Conservation (phyloP, 208 protist species). For the Acanthamoeba healyi region DNA sequence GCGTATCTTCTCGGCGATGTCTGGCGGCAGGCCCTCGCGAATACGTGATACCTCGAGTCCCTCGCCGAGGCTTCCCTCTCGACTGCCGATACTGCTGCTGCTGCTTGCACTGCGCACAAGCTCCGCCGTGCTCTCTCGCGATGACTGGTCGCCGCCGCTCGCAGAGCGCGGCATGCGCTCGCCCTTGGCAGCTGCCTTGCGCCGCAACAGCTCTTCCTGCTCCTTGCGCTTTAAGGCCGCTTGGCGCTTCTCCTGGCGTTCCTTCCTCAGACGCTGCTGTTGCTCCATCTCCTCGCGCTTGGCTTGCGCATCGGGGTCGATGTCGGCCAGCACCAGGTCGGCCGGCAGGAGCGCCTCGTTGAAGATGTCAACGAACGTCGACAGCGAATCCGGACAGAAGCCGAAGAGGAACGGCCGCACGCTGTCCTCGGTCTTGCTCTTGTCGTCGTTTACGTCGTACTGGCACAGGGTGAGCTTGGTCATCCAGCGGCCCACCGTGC, state of each 20-base stretch:
- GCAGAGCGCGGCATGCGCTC: background rate
- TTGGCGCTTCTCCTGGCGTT: background rate
- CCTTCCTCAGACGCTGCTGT: background rate
- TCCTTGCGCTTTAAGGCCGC: background rate
- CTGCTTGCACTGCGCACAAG: background rate
- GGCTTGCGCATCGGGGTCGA: conserved; percentile 1
- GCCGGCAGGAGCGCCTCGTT: conserved; percentile 22
- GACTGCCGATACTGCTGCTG: background rate
- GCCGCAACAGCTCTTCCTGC: background rate
- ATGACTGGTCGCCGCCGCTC: background rate
- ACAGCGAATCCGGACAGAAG: conserved; percentile 7
- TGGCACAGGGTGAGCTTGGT: conserved; percentile 29
- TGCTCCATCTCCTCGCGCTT: background rate
- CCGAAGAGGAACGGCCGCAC: background rate
- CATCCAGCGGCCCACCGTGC: background rate
- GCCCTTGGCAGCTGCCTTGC: background rate
- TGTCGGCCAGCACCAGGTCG: background rate
- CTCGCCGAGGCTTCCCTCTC: background rate
- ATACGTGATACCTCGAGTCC: background rate
- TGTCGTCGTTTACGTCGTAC: conserved; percentile 15
- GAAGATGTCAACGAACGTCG: background rate
- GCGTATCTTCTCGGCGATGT: conserved; percentile 1
- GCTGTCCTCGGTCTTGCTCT: background rate
- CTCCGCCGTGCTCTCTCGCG: background rate
- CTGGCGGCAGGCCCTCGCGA: background rate